These are phyloP conservation scores for Naganishia cerealis DNA, from an alignment of 1,284 basidiomycete species.

Conservation along the genomic window DNA sequence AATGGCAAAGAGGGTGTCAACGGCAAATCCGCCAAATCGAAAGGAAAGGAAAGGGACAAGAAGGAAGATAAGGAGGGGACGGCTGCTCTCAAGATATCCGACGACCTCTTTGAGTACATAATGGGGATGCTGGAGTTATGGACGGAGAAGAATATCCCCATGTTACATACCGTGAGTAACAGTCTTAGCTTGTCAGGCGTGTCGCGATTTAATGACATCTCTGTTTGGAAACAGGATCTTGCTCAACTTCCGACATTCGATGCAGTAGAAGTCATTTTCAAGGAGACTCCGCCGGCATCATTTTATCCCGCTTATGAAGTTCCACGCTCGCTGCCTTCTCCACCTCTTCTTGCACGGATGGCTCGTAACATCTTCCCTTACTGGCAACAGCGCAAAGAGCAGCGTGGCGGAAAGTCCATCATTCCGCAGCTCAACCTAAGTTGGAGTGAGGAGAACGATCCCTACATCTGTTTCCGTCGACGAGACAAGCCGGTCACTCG, in stretches of 20 bases:
- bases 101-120: slow-evolving; percentile 90
- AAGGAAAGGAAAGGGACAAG: slow-evolving; percentile 58
- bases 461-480: slow-evolving; percentile 96
- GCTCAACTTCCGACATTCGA: slow-evolving; percentile 68
- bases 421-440: slow-evolving; percentile 80
- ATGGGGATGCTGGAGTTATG: slow-evolving; percentile 93
- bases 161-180: slow-evolving; percentile 77
- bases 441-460: slow-evolving; percentile 90
- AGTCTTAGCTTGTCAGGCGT: neutral
- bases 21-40: slow-evolving; percentile 47
- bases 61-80: slow-evolving; percentile 57
- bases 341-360: slow-evolving; percentile 62
- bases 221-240: slow-evolving; percentile 57
- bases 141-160: slow-evolving; percentile 84
- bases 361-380: slow-evolving; percentile 73
- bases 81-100: slow-evolving; percentile 63
- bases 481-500: slow-evolving; percentile 91
- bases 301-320: slow-evolving; percentile 66
- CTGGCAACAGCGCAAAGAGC: slow-evolving; percentile 74
- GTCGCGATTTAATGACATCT: slow-evolving; percentile 8
- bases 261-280: slow-evolving; percentile 73
- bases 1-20: slow-evolving; percentile 51
- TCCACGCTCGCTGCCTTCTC: slow-evolving; percentile 64
- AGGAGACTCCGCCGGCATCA: slow-evolving; percentile 60
- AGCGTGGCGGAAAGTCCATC: slow-evolving; percentile 72